Evolutionary conservation across 495 filamentous ascomycete genomes (phyloP).

Genomic region (Penicillium subrubescens): DNA sequence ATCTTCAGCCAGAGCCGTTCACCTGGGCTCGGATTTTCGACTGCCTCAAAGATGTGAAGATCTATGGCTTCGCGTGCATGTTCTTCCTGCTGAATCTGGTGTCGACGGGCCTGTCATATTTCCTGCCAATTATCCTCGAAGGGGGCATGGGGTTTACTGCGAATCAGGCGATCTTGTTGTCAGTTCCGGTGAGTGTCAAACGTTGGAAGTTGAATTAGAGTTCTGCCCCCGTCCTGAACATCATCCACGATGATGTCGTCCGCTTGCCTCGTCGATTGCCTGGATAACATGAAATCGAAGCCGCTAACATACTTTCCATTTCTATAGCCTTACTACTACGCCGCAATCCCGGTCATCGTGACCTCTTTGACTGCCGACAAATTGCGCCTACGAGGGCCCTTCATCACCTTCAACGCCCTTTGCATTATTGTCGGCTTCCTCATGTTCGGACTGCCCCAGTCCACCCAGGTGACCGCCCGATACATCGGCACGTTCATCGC

Average conservation of each 20-base stretch:
- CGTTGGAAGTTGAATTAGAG: not conserved
- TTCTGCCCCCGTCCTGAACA: not conserved
- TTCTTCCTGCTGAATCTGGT: constrained; percentile 78
- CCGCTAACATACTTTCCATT: not conserved
- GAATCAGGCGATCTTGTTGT: constrained; percentile 68
- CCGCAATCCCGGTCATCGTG: constrained; percentile 68
- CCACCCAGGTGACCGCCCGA: constrained; percentile 64
- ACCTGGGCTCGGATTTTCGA: constrained; percentile 58
- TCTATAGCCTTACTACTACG: constrained; percentile 68
- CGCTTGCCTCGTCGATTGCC: not conserved
- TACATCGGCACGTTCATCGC: constrained; percentile 76
- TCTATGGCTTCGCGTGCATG: constrained; percentile 71
- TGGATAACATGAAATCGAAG: not conserved
- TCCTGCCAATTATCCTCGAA: constrained; percentile 72
- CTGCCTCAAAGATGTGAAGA: constrained; percentile 66
- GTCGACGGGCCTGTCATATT: constrained; percentile 68
- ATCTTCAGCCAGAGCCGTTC: constrained; percentile 64
- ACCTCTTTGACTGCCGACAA: constrained; percentile 69
- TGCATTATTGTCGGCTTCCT: constrained; percentile 72
- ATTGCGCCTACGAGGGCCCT: constrained; percentile 63
- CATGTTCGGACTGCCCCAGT: constrained; percentile 66
- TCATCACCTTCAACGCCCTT: constrained; percentile 74
- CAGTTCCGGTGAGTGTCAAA: constrained; percentile 54
- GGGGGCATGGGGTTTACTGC: constrained; percentile 71
- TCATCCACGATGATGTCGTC: not conserved